Evolutionary conservation across 768 basidiomycete genomes (phyloP), one percentile per base, ranked within the genome.

Genomic region (Lepiota venenata): DNA sequence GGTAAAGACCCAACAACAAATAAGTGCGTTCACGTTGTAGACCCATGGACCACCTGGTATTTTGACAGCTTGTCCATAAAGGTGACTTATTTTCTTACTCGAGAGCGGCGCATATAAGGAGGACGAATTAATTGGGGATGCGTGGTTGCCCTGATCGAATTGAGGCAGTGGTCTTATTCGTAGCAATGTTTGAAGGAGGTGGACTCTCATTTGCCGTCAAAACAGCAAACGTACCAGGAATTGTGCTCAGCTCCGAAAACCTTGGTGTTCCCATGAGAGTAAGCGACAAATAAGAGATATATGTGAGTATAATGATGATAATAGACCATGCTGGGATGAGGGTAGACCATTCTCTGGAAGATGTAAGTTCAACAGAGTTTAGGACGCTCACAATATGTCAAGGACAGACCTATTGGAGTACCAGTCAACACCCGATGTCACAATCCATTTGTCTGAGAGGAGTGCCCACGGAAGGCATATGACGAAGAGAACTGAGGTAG

Each of bases 401-500:
- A 32, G 8, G 25, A 60, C 78, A 58, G 53, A 89, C 92, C 91
- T 79, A 63, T 78, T 91, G n/a, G 93, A 92, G 63, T 93, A 94
- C 92, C 92, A 95, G 10, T 77, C 70, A 22, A 93, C 74, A 8
- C 92, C 93, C 9, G 81, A 64, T 71, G 75, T 74, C 37, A 78
- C 49, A 50, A 94, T 84, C 66, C 74, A 84, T 29, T 77, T 73
- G 64, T 91, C 88, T 4, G 92, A 91, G 12, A 91, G 73, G 36
- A 93, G 66, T 1, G 87, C 89, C 92, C 92, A 94, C 5, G 91
- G 70, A 32, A 92, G 62, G 64, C 88, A 93, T 21, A 88, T 62
- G 50, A 80, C 66, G 63, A 88, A 93, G 2, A 83, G 68, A 22
- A 92, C 69, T 48, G 80, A 84, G 0, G 93, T 93, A 0, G 83